These are phyloP conservation scores for Microdochium nivale DNA, from an alignment of 2,329 filamentous ascomycete species.

Conservation along the genomic window DNA sequence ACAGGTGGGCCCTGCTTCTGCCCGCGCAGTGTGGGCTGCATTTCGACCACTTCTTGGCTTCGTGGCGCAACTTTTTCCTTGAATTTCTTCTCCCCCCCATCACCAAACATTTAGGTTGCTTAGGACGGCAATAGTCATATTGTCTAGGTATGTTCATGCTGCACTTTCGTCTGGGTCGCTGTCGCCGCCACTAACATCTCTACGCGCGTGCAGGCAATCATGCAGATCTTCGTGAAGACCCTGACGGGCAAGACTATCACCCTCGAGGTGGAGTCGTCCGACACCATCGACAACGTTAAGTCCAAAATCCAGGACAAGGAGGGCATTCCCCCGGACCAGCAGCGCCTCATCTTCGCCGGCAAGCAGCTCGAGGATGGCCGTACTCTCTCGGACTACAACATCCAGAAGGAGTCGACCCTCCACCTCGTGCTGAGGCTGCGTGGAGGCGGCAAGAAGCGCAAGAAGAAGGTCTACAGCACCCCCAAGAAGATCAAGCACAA, in stretches of 20 bases:
- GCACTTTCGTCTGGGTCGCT: conserved; percentile 4
- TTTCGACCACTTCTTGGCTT: background rate
- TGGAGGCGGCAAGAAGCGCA: conserved; percentile 99
- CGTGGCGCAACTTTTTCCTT: conserved; percentile 7
- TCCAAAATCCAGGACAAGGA: conserved; percentile 99
- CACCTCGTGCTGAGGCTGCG: conserved; percentile 96
- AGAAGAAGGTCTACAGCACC: conserved; percentile 99
- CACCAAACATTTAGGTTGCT: conserved; percentile 40
- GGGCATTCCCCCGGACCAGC: conserved; percentile 97
- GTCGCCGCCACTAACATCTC: background rate
- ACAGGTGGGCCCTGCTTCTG: background rate
- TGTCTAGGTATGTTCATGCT: conserved; percentile 54
- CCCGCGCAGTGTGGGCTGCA: background rate
- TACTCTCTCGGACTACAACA: conserved; percentile 99
- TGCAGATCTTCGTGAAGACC: conserved; percentile 74
- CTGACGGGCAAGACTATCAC: conserved; percentile 99
- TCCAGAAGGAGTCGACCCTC: conserved; percentile 99
- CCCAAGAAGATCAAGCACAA: conserved; percentile 99
- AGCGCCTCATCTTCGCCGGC: conserved; percentile 98
- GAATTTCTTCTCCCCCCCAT: conserved; percentile 16
- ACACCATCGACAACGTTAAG: conserved; percentile 99
- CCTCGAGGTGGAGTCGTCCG: conserved; percentile 99
- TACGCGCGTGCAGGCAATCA: conserved; percentile 48
- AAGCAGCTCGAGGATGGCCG: conserved; percentile 99
- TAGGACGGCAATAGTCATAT: conserved; percentile 52